Conservation (phyloP, 1,284 basidiomycete genomes). For the Sporisorium graminicola region DNA sequence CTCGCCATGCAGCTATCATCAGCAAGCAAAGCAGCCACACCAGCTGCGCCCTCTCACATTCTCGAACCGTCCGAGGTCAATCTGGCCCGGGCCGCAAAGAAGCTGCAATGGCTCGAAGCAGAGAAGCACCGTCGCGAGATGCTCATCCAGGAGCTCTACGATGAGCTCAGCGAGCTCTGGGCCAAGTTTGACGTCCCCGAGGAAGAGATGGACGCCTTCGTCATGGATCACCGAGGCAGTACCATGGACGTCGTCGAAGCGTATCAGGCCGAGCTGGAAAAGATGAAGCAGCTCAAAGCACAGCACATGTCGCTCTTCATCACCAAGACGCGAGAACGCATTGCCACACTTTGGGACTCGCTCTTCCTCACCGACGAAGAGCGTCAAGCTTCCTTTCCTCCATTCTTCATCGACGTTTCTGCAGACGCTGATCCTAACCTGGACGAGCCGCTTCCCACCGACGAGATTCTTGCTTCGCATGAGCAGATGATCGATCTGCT, state of each 20-base stretch:
- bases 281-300: conserved; percentile 88
- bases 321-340: conserved; percentile 83
- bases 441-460: conserved; percentile 52
- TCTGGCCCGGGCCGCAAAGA: conserved; percentile 33
- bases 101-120: conserved; percentile 50
- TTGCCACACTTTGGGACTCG: conserved; percentile 84
- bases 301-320: conserved; percentile 90
- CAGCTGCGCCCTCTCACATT: conserved; percentile 36
- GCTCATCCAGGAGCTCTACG: conserved; percentile 65
- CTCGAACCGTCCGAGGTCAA: conserved; percentile 49
- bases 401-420: conserved; percentile 51
- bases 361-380: conserved; percentile 87
- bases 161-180: conserved; percentile 68
- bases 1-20: conserved; percentile 36
- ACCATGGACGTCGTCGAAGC: conserved; percentile 79
- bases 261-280: conserved; percentile 89
- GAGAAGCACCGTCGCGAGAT: conserved; percentile 63
- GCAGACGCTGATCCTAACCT: conserved; percentile 40
- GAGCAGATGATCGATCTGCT: conserved; percentile 87
- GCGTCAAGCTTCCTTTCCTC: conserved; percentile 72
- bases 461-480: conserved; percentile 79
- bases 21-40: conserved; percentile 20
- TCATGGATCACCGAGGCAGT: conserved; percentile 75
- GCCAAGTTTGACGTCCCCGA: conserved; percentile 66
- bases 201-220: conserved; percentile 68